Conservation (phyloP, 495 filamentous ascomycete genomes). For the Aspergillus affinis region DNA sequence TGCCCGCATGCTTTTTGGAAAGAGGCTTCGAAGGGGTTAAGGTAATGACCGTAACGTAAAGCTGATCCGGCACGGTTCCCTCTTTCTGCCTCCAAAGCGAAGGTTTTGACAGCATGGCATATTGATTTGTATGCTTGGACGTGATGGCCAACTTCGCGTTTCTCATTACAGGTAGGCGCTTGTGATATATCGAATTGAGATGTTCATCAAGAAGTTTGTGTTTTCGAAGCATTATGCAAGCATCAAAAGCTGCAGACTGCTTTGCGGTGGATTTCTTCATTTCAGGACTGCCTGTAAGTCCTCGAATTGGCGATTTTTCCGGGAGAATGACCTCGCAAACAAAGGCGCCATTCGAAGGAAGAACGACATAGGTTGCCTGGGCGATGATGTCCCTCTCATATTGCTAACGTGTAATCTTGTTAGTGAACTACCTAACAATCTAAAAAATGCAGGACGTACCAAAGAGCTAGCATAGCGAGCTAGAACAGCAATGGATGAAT, state of each 20-base stretch:
- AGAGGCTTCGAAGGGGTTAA: constrained; percentile 59
- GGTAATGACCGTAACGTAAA: constrained; percentile 66
- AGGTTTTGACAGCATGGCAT: constrained; percentile 79
- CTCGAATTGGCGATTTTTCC: constrained; percentile 67
- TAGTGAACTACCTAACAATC: constrained; percentile 15
- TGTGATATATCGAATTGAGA: constrained; percentile 71
- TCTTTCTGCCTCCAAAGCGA: constrained; percentile 65
- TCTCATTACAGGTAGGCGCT: constrained; percentile 76
- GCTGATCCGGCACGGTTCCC: constrained; percentile 49
- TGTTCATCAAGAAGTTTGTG: constrained; percentile 68
- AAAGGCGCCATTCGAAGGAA: constrained; percentile 57
- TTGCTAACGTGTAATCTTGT: constrained; percentile 40
- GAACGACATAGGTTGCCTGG: constrained; percentile 64
- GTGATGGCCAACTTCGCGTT: constrained; percentile 87
- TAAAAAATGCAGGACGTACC: constrained; percentile 35
- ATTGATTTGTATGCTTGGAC: constrained; percentile 69
- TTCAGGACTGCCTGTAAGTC: constrained; percentile 59
- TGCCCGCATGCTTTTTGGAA: constrained; percentile 57
- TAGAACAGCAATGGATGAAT: constrained; percentile 65
- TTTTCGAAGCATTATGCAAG: constrained; percentile 69
- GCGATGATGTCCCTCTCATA: constrained; percentile 54
- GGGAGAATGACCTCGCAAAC: constrained; percentile 83
- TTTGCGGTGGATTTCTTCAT: constrained; percentile 77
- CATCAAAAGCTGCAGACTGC: constrained; percentile 84
- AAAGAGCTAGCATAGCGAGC: constrained; percentile 60